These are phyloP conservation scores for Daedalea quercina DNA, from an alignment of 768 basidiomycete genomes.

Conservation along the genomic window DNA sequence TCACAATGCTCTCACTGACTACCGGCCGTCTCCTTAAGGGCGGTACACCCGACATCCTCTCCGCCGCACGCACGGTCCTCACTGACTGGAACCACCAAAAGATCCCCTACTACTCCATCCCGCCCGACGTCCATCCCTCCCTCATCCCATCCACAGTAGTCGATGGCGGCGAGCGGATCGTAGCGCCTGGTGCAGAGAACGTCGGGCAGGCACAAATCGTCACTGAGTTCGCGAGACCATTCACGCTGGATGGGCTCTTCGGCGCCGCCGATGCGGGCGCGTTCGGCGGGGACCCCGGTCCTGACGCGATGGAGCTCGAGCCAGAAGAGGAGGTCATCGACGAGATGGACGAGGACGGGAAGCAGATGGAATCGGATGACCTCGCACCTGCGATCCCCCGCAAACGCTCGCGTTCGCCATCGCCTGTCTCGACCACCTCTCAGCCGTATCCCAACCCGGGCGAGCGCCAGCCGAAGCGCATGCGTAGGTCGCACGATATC, in stretches of 20 bases:
- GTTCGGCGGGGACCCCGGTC: constrained; percentile 40
- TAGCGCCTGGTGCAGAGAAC: constrained; percentile 71
- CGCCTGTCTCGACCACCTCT: constrained; percentile 5
- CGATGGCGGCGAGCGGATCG: constrained; percentile 32
- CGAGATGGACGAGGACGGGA: constrained; percentile 35
- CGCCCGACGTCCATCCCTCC: constrained; percentile 76
- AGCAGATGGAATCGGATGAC: constrained; percentile 25
- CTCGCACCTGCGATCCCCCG: constrained; percentile 20
- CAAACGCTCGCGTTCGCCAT: constrained; percentile 26
- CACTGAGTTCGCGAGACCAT: constrained; percentile 63
- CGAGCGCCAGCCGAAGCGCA: constrained; percentile 43
- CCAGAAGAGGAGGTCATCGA: constrained; percentile 25
- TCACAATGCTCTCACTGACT: constrained; percentile 83
- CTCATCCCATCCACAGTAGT: constrained; percentile 46
- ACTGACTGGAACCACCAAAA: constrained; percentile 96
- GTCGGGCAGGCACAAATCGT: constrained; percentile 82
- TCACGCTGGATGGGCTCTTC: constrained; percentile 77
- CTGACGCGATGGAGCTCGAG: constrained; percentile 28
- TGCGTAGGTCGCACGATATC: constrained; percentile 48
- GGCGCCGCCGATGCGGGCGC: constrained; percentile 78
- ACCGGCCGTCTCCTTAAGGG: constrained; percentile 86
- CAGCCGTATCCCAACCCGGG: constrained; percentile 1
- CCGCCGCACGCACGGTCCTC: constrained; percentile 76
- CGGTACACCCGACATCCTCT: constrained; percentile 82
- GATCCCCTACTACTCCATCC: constrained; percentile 81